A percentile compares a stretch with the other conserved stretches of the same genome.
phyloP scores from a whole-genome alignment of 495 filamentous ascomycete genomes.

The Aspergillus biplanus region DNA sequence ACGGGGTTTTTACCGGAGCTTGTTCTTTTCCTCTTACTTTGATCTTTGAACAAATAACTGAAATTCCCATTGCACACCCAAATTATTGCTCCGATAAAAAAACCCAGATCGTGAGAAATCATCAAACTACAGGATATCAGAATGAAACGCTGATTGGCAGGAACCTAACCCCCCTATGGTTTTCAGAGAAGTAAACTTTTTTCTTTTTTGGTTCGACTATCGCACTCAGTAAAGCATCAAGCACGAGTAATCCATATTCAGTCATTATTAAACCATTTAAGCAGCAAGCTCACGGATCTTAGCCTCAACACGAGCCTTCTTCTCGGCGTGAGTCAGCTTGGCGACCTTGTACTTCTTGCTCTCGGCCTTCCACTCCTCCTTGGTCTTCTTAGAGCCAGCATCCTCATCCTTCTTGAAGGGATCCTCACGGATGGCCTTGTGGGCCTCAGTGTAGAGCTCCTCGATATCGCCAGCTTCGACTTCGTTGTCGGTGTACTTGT shows the following conservation, averaged over 20 bases:
- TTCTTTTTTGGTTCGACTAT: conserved; percentile 29
- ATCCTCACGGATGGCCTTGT: conserved; percentile 96
- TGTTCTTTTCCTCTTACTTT: conserved; percentile 8
- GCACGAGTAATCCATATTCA: conserved; percentile 26
- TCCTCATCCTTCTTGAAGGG: conserved; percentile 92
- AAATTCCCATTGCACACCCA: conserved; percentile 20
- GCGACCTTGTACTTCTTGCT: conserved; percentile 78
- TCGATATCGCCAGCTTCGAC: conserved; percentile 96
- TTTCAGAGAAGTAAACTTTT: conserved; percentile 26
- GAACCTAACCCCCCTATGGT: conserved; percentile 21
- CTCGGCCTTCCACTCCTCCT: conserved; percentile 97
- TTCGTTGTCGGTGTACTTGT: conserved; percentile 94
- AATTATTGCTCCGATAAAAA: conserved; percentile 25
- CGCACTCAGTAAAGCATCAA: conserved; percentile 31
- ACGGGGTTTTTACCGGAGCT: not conserved
- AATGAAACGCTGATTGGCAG: conserved; percentile 19
- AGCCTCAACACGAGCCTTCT: conserved; percentile 75
- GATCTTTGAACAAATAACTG: conserved; percentile 13
- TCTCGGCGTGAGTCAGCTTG: conserved; percentile 82
- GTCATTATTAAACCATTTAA: conserved; percentile 33
- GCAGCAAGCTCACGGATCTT: conserved; percentile 73
- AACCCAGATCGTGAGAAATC: conserved; percentile 26
- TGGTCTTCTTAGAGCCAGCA: conserved; percentile 81
- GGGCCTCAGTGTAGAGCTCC: conserved; percentile 93
- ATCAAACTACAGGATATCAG: conserved; percentile 28